These are phyloP conservation scores for Isatis tinctoria DNA, from an alignment of 345 rosid genomes.

Conservation along the genomic window DNA sequence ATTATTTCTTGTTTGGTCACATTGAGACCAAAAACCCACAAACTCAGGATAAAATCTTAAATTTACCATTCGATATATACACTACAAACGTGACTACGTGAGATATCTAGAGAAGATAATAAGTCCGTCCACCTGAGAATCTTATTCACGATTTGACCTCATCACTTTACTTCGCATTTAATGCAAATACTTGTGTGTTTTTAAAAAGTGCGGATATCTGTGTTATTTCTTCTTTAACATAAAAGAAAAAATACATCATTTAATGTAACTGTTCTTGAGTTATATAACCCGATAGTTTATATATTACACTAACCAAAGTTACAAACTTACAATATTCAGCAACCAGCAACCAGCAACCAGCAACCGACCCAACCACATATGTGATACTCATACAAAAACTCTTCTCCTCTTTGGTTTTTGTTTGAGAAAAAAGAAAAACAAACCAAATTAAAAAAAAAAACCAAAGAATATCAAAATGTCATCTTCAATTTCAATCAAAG, in stretches of 20 bases:
- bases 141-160: conserved; percentile 15
- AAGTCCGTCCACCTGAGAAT: conserved; percentile 12
- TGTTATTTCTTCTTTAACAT: neutral
- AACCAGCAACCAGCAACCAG: neutral
- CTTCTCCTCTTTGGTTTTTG: conserved; percentile 24
- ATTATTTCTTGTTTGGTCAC: conserved; percentile 14
- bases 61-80: neutral
- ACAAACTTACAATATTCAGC: neutral
- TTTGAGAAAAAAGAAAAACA: conserved; percentile 22
- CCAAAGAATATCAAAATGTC: conserved; percentile 17
- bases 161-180: conserved; percentile 3
- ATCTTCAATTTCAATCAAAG: conserved; percentile 16
- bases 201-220: neutral
- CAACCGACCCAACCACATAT: conserved; percentile 6
- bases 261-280: neutral
- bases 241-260: neutral
- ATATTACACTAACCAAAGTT: conserved; percentile 12
- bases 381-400: neutral
- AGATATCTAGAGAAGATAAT: neutral
- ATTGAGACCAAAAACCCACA: neutral
- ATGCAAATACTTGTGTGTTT: neutral
- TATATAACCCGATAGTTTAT: conserved; percentile 11
- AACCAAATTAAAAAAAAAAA: conserved; percentile 5
- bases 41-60: neutral
- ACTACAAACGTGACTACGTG: neutral